Percentiles rank a stretch among this genome's conserved stretches.
Evolutionary conservation across 257 asterid genomes (phyloP).

Genomic region (Fraxinus anomala): DNA sequence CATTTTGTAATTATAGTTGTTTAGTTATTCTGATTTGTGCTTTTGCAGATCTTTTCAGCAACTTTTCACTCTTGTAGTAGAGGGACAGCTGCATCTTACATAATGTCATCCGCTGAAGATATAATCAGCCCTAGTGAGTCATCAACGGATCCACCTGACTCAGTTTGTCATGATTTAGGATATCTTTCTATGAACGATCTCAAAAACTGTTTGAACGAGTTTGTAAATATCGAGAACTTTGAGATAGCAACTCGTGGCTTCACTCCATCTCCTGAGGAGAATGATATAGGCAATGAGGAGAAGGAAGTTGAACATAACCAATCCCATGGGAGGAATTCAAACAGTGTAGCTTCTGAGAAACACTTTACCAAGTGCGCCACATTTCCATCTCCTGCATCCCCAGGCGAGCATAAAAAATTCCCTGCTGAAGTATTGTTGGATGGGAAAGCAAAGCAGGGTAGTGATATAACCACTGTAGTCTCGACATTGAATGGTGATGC

Average conservation of each 20-base stretch:
- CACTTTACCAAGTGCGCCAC: conserved; percentile 27
- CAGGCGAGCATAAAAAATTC: conserved; percentile 13
- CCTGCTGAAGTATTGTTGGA: conserved; percentile 17
- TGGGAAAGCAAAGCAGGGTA: conserved; percentile 22
- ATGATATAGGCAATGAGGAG: conserved; percentile 13
- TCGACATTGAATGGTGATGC: conserved; percentile 14
- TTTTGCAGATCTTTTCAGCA: conserved; percentile 26
- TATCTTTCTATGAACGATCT: conserved; percentile 35
- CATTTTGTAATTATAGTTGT: neutral
- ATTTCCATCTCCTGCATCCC: conserved; percentile 25
- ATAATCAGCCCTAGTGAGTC: conserved; percentile 27
- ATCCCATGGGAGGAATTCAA: conserved; percentile 10
- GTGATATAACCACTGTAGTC: conserved; percentile 19
- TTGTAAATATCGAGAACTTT: conserved; percentile 26
- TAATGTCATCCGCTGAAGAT: conserved; percentile 27
- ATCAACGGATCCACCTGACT: conserved; percentile 22
- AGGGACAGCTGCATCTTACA: conserved; percentile 37
- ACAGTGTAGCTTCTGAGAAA: conserved; percentile 23
- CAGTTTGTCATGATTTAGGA: conserved; percentile 15
- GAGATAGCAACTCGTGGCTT: conserved; percentile 22
- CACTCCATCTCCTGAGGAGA: conserved; percentile 10
- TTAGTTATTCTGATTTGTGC: neutral
- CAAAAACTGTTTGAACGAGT: conserved; percentile 34
- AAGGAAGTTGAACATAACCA: conserved; percentile 27
- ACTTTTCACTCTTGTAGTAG: conserved; percentile 27